Percentiles rank a stretch among this genome's conserved stretches.
phyloP scores from a whole-genome alignment of 495 filamentous ascomycete species.

The Neurospora sp. region DNA sequence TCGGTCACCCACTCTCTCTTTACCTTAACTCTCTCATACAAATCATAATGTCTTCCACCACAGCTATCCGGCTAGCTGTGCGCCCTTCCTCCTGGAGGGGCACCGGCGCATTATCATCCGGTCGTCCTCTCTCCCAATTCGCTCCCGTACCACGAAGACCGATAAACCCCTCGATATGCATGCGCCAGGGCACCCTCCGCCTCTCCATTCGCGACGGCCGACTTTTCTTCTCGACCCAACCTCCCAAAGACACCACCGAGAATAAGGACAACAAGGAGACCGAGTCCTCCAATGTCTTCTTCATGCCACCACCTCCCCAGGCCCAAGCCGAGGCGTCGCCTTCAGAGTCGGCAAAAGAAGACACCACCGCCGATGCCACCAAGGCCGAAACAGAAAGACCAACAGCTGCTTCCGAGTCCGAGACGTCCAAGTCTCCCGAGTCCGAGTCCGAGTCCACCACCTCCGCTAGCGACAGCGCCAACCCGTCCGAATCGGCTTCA shows the following conservation, averaged over 20 bases:
- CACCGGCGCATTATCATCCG: background rate
- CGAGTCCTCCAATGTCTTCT: background rate
- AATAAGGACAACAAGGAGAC: background rate
- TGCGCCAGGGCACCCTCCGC: background rate
- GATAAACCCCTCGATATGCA: background rate
- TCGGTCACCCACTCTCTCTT: background rate
- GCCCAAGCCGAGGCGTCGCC: background rate
- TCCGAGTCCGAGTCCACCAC: background rate
- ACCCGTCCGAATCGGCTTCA: background rate
- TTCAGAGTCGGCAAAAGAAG: background rate
- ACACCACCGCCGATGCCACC: background rate
- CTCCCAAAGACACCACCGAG: constrained; percentile 9
- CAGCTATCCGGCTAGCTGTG: constrained; percentile 19
- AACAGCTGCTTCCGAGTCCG: background rate
- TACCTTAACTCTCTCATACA: background rate
- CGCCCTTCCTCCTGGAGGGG: constrained; percentile 11
- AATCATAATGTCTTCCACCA: constrained; percentile 14
- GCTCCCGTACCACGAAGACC: background rate
- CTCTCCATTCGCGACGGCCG: background rate
- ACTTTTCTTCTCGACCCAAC: constrained; percentile 13
- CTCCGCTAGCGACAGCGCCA: background rate
- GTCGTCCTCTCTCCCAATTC: background rate
- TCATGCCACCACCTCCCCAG: background rate
- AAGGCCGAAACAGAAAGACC: background rate
- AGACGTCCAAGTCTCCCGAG: background rate